Evolutionary conservation across 1,284 basidiomycete genomes (phyloP).

Genomic region (Dichomitus squalens): DNA sequence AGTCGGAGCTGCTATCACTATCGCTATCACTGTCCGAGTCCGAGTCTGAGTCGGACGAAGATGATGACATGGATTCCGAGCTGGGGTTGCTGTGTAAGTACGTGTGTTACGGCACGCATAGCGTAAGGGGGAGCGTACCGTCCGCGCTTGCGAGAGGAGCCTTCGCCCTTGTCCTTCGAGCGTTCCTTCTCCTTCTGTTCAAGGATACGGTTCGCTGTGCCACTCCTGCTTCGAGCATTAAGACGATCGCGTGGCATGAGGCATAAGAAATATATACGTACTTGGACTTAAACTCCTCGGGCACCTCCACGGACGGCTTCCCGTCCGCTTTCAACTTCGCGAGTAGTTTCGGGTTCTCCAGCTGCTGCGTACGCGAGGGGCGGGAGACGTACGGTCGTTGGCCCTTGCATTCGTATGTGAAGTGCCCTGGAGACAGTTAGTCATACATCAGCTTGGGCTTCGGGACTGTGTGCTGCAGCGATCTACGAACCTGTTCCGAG

Average conservation of each 20-base stretch:
- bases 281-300: slow-evolving; percentile 82
- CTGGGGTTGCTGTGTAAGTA: slow-evolving; percentile 18
- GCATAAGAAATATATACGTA: slow-evolving; percentile 36
- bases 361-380: slow-evolving; percentile 74
- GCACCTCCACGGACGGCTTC: slow-evolving; percentile 73
- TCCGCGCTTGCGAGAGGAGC: slow-evolving; percentile 51
- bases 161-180: slow-evolving; percentile 42
- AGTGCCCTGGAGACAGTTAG: slow-evolving; percentile 56
- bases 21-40: slow-evolving; percentile 35
- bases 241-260: neutral
- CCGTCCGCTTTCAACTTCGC: slow-evolving; percentile 67
- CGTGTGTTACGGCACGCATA: neutral
- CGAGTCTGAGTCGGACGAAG: slow-evolving; percentile 35
- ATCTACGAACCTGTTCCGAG: slow-evolving; percentile 54
- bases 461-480: neutral
- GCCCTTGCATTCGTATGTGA: slow-evolving; percentile 77
- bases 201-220: slow-evolving; percentile 73
- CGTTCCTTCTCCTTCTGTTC: slow-evolving; percentile 75
- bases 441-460: neutral
- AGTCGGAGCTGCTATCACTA: slow-evolving; percentile 32
- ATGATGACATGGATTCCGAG: slow-evolving; percentile 22
- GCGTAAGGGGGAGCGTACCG: slow-evolving; percentile 41
- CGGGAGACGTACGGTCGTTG: slow-evolving; percentile 73
- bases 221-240: slow-evolving; percentile 44
- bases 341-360: slow-evolving; percentile 69